Base-by-base conservation (phyloP, 139 green algal species). In the Chlorokybus atmophyticus region DNA sequence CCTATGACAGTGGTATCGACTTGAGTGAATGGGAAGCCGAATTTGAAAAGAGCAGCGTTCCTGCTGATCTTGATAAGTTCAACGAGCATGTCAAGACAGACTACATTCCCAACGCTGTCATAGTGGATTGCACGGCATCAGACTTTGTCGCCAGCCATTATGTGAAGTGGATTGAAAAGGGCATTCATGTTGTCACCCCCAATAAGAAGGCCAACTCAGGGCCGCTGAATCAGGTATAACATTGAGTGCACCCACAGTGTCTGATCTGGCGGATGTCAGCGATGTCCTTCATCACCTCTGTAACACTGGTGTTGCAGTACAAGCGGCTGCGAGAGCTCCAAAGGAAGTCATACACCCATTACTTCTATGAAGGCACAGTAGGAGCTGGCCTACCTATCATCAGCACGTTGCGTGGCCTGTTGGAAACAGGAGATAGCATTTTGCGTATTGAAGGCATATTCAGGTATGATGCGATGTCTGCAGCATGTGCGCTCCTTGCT, bases 321-420 rank as follows among this genome's bases (percentile, higher is more conserved):
- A 57, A 75, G 17, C 65, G 65, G 3, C 70, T 98, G 27, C 75
- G 84, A 17, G 48, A 78, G 31, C 58, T 91, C 61, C 83, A 94
- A 75, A 60, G 89, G 2, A 71, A 82, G 27, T 83, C 67, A 25
- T 94, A 92, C 82, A 94, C 82, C 52, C 90, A 97, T 68, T 96
- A 87, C 73, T 93, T 96, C 64, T 95, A 94, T 59, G 87, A 96
- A 77, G 83, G 52, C 56, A 81, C 55, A 23, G 89, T 96, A 6
- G 90, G 90, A 21, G 89, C 88, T 6, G 90, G 90, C 26, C 77
- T 98, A 52, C 90, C 90, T 24, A 74, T 98, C 40, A 87, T 98
- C 35, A 79, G 74, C 58, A 98, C 90, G 3, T 71, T 98, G 29
- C 87, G 90, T 64, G 78, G 88, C 56, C 70, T 98, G 39, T 48